Conservation (phyloP, 768 basidiomycete genomes). For the Lepiota venenata region DNA sequence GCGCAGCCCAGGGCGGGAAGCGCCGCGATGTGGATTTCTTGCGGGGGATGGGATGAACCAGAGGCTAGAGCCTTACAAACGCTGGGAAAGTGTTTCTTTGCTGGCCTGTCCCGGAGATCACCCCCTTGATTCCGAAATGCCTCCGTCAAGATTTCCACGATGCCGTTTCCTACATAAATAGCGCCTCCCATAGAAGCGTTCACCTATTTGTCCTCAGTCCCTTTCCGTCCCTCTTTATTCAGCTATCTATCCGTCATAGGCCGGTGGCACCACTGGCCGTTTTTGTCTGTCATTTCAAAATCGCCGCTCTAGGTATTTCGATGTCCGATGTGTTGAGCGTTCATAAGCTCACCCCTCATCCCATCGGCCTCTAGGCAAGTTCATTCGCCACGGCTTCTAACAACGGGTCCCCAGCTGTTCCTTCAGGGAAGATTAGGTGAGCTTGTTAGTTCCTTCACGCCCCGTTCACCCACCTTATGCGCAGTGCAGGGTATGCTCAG, state of each 20-base stretch:
- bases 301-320: slow-evolving; percentile 7
- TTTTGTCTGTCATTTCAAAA: slow-evolving; percentile 1
- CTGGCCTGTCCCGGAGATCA: slow-evolving; percentile 32
- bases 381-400: slow-evolving; percentile 7
- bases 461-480: slow-evolving; percentile 3
- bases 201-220: slow-evolving; percentile 10
- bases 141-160: slow-evolving; percentile 36
- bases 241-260: slow-evolving; percentile 17
- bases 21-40: neutral
- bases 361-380: slow-evolving; percentile 1
- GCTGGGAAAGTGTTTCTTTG: slow-evolving; percentile 8
- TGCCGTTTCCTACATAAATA: slow-evolving; percentile 31
- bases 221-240: slow-evolving; percentile 20
- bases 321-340: slow-evolving; percentile 2
- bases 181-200: slow-evolving; percentile 18
- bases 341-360: neutral
- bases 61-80: neutral
- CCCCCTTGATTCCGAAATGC: slow-evolving; percentile 36
- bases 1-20: slow-evolving; percentile 1
- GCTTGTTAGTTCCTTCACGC: slow-evolving; percentile 9
- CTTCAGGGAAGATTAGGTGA: slow-evolving; percentile 26
- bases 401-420: slow-evolving; percentile 15
- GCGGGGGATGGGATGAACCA: slow-evolving; percentile 1
- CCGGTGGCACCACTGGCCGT: slow-evolving; percentile 4
- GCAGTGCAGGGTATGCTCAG: slow-evolving; percentile 38